phyloP scores from a whole-genome alignment of 177 flowering plant genomes.

The Vitis hybrid region DNA sequence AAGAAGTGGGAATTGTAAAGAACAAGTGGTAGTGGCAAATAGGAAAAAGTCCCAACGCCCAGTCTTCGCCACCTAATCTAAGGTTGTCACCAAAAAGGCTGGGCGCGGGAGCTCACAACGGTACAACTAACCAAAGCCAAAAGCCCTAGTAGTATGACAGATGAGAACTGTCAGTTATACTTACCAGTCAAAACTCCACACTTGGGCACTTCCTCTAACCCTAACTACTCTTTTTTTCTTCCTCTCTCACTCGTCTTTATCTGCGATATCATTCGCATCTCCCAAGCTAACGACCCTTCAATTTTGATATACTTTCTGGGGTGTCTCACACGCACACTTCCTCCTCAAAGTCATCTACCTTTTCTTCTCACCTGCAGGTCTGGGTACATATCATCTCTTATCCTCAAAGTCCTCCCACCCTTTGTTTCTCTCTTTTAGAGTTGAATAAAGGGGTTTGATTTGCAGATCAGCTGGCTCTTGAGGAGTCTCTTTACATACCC shows the following conservation, averaged over 20 bases:
- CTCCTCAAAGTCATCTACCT: conserved; percentile 30
- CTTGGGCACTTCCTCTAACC: background rate
- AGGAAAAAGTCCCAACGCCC: conserved; percentile 13
- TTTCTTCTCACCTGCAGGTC: conserved; percentile 19
- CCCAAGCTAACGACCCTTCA: conserved; percentile 26
- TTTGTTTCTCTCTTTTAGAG: background rate
- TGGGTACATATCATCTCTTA: conserved; percentile 15
- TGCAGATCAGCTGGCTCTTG: background rate
- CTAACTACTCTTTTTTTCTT: background rate
- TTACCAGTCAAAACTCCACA: conserved; percentile 38
- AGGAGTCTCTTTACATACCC: conserved; percentile 8
- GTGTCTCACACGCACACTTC: background rate
- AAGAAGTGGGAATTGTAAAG: too few species aligned
- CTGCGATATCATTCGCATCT: background rate
- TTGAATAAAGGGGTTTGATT: background rate
- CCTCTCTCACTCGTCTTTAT: background rate
- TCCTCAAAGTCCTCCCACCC: conserved; percentile 6
- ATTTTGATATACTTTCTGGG: conserved; percentile 12
- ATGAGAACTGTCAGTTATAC: conserved; percentile 33
- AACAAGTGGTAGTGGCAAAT: too few species aligned
- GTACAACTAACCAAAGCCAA: background rate
- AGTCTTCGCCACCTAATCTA: conserved; percentile 17
- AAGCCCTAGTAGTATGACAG: background rate
- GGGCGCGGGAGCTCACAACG: background rate
- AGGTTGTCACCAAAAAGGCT: background rate